Conservation (phyloP, 768 basidiomycete species). For the Amanita brunnescens region DNA sequence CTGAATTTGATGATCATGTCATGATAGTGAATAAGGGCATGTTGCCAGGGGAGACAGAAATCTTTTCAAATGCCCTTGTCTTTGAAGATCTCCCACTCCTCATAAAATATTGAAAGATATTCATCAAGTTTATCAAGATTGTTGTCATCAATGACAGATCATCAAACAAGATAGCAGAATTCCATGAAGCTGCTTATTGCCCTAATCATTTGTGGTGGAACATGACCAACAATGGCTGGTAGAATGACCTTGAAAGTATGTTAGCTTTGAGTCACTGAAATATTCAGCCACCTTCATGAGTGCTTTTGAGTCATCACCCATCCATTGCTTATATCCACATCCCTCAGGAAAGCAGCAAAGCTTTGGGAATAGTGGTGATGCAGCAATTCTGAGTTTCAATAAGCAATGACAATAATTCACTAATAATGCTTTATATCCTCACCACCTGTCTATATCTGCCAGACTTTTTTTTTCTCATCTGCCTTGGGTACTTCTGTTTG, state of each 20-base stretch:
- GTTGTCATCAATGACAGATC: conserved; percentile 11
- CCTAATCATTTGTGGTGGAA: conserved; percentile 17
- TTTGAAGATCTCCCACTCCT: conserved; percentile 14
- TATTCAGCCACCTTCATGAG: conserved; percentile 27
- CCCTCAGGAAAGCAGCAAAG: conserved; percentile 23
- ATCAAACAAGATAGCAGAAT: conserved; percentile 22
- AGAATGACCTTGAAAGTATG: conserved; percentile 17
- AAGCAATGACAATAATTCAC: neutral
- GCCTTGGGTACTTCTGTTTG: conserved; percentile 13
- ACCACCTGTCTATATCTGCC: neutral
- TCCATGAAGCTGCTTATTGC: conserved; percentile 19
- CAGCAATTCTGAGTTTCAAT: conserved; percentile 9
- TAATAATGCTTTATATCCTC: neutral
- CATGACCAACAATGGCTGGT: conserved; percentile 19
- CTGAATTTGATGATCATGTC: conserved; percentile 18
- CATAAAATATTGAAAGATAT: conserved; percentile 15
- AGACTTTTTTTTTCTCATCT: neutral
- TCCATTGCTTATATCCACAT: neutral
- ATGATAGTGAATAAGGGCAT: conserved; percentile 22
- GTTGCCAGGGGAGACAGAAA: conserved; percentile 23
- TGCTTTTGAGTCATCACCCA: conserved; percentile 25
- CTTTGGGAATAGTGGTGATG: conserved; percentile 17
- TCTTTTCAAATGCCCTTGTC: conserved; percentile 8
- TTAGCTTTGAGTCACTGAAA: neutral
- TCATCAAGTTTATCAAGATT: conserved; percentile 13